Evolutionary conservation across 2,329 filamentous ascomycete species (phyloP), one percentile per base, ranked within the genome.

Genomic region (Aureobasidium pullulans): DNA sequence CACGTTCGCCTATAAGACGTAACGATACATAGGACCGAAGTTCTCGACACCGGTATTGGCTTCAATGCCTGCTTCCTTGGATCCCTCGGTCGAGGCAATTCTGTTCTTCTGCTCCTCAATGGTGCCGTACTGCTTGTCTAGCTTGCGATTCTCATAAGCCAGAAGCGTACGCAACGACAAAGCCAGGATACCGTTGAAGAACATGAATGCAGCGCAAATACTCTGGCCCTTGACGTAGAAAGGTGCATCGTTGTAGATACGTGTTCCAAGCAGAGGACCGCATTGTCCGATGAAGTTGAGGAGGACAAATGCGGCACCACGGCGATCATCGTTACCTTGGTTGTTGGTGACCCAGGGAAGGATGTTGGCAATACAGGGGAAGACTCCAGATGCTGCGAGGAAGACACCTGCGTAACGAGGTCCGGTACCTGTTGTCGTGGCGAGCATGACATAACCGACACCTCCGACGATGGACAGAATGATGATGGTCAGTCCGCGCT

Each of bases 211-310:
- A 0, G 84, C 80, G 65, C 85, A 87, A 7, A 85, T 78, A 37
- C 74, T 73, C 68, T 79, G 80, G 0, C 85, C 85, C 1, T 80
- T 81, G 1, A 74, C 64, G 59, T 74, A 83, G 48, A 71, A 75
- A 31, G 80, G 80, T 0, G 71, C 76, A 53, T 81, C 72, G 0
- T 80, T 80, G 67, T 81, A 83, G 16, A 83, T 66, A 58, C 78
- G 74, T 13, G 78, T 80, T 0, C 80, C 80, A 0, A 82, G 66
- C 6, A 83, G 73, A 1, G 90, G 90, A 0, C 90, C 90, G 64
- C 85, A 87, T 74, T 95, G 90, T 1, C 90, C 92, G 11, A 96
- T 80, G 34, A 90, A 68, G 72, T 96, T 92, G 16, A 64, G 50
- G 4, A 64, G 44, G 13, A 64, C 58, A 13, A 64, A 60, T 15